Evolutionary conservation across 2,329 filamentous ascomycete genomes (phyloP).

Genomic region (Paecilomyces formosus): DNA sequence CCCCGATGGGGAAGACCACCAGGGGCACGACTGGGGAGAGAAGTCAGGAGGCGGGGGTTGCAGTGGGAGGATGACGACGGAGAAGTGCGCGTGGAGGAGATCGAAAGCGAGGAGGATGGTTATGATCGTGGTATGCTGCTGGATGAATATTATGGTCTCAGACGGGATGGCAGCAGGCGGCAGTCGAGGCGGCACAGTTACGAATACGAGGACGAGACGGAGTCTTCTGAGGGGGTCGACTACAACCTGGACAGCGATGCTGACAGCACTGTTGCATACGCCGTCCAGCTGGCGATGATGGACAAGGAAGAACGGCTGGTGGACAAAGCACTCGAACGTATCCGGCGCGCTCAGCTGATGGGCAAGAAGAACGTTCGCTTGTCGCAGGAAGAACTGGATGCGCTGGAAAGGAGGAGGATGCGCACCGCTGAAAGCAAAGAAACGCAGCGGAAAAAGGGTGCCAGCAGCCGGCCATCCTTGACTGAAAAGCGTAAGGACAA

Average conservation of each 20-base stretch:
- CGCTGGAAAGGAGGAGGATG: constrained; percentile 63
- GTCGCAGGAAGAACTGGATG: constrained; percentile 70
- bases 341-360: constrained; percentile 66
- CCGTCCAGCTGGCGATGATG: constrained; percentile 48
- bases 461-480: constrained; percentile 3
- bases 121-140: constrained; percentile 23
- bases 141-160: constrained; percentile 13
- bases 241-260: constrained; percentile 48
- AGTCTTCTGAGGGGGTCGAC: constrained; percentile 39
- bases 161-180: constrained; percentile 27
- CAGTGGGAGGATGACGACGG: constrained; percentile 45
- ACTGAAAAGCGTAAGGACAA: constrained; percentile 6
- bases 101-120: constrained; percentile 37
- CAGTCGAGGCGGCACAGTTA: constrained; percentile 27
- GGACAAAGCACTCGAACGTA: constrained; percentile 70
- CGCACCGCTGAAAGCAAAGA: constrained; percentile 31
- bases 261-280: constrained; percentile 36
- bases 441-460: constrained; percentile 18
- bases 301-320: constrained; percentile 70
- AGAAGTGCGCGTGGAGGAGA: constrained; percentile 32
- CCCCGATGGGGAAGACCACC: constrained; percentile 99
- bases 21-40: constrained; percentile 67
- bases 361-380: constrained; percentile 75
- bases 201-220: constrained; percentile 38
- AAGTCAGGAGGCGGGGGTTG: constrained; percentile 46